Percentiles rank a stretch among this genome's conserved stretches.
These are phyloP conservation scores for Nicotiana noctiflora DNA, from an alignment of 257 asterid genomes.

Conservation along the genomic window DNA sequence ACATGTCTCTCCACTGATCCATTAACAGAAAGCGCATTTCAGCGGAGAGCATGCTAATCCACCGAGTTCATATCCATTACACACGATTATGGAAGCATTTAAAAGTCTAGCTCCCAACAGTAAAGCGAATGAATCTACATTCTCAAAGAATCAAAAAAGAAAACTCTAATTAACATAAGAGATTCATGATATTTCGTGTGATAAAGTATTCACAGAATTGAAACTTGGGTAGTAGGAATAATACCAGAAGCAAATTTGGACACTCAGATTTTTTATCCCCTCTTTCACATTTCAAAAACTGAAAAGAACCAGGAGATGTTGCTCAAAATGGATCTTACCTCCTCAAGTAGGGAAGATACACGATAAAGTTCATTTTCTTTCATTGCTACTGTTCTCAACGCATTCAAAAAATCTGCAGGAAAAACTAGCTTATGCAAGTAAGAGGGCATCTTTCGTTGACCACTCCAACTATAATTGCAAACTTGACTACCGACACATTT, in stretches of 20 bases:
- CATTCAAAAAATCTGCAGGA: slow-evolving; percentile 75
- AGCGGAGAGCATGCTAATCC: not conserved
- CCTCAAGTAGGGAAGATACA: slow-evolving; percentile 70
- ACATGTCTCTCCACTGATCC: not conserved
- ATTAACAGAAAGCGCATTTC: not conserved
- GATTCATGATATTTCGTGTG: not conserved
- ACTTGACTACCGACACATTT: slow-evolving; percentile 17
- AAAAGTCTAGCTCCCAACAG: not conserved
- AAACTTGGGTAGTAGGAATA: not conserved
- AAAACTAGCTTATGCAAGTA: slow-evolving; percentile 61
- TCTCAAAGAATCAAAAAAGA: not conserved
- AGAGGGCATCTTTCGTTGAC: slow-evolving; percentile 62
- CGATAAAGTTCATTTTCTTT: slow-evolving; percentile 60
- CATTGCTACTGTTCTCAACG: slow-evolving; percentile 82
- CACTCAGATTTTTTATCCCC: not conserved
- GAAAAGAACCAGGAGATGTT: not conserved
- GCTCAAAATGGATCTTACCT: slow-evolving; percentile 36
- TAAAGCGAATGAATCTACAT: not conserved
- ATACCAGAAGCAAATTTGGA: not conserved
- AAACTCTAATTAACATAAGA: not conserved
- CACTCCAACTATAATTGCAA: slow-evolving; percentile 68
- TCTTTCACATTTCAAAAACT: not conserved
- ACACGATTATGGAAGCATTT: not conserved
- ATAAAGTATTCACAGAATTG: not conserved
- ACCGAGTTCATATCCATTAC: not conserved